Evolutionary conservation across 2,329 filamentous ascomycete species (phyloP), one percentile per base, ranked within the genome.

Genomic region (Aureobasidium leucospermi): DNA sequence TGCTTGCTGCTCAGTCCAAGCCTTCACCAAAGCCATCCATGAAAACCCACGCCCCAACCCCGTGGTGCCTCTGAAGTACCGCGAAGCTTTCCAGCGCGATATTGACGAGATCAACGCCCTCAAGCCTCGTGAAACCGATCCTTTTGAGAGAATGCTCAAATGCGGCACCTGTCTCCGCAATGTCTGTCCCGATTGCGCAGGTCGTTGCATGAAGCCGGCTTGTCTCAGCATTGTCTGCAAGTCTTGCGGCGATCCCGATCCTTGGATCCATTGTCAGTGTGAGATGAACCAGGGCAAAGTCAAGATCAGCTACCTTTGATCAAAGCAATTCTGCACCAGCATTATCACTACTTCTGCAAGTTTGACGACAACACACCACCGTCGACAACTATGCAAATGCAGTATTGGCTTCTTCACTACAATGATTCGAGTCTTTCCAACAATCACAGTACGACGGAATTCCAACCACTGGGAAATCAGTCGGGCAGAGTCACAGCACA

Each of bases 161-260:
- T 67, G 66, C 59, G 52, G n/a, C 6, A 57, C 60, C 15, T 67
- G 66, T 42, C 46, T 59, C 36, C 59, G 48, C 51, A 43, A 58
- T 15, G 58, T 65, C 34, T 66, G 65, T 34, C 61, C 65, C 13
- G 34, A 61, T 19, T 66, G 65, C 49, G 59, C 59, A 3, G 59
- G 59, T 6, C 59, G 59, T 23, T 60, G 59, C 48, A 34, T 34
- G 31, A 38, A 49, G 29, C 9, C 48, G 9, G 32, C 32, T 31
- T 60, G 49, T 56, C 34, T 43, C 7, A 28, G 34, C 4, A 19
- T 60, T 36, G 49, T 34, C 29, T 60, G 59, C 51, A 60, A 55
- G 49, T 29, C 45, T n/a, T 60, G 59, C 13, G 39, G 38, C 39
- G 48, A 19, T 38, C 36, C 36, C 5, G 19, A 59, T 5, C 58